Percentiles rank a stretch among this genome's conserved stretches.
These are phyloP conservation scores for Drechslerella coelobrocha DNA, from an alignment of 2,329 filamentous ascomycete genomes.

Conservation along the genomic window DNA sequence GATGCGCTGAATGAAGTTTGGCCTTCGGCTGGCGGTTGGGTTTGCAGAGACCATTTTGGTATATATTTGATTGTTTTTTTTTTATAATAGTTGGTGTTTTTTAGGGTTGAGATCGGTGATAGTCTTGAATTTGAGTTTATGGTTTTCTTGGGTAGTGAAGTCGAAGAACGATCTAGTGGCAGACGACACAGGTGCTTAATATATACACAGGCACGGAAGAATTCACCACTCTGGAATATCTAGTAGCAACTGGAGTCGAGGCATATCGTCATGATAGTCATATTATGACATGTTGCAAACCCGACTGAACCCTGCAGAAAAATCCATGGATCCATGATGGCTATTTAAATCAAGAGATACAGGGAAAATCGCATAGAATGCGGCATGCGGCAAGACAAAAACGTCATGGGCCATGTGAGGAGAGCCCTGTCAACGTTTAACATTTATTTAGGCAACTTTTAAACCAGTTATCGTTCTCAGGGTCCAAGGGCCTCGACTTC, in stretches of 20 bases:
- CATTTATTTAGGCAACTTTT: background rate
- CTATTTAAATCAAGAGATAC: background rate
- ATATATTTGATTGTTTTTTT: background rate
- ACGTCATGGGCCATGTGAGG: constrained; percentile 49
- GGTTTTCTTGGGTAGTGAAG: constrained; percentile 8
- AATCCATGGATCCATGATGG: too few relatives aligned
- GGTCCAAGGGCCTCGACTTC: background rate
- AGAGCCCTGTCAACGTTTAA: constrained; percentile 2
- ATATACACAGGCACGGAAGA: background rate
- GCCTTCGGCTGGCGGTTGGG: constrained; percentile 27
- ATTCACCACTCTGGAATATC: constrained; percentile 1
- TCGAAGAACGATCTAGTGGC: too few relatives aligned
- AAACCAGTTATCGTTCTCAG: background rate
- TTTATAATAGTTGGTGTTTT: background rate
- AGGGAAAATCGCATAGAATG: background rate
- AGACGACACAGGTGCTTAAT: too few relatives aligned
- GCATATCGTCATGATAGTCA: constrained; percentile 49
- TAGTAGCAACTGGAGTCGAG: constrained; percentile 1
- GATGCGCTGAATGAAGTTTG: constrained; percentile 47
- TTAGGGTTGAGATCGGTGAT: background rate
- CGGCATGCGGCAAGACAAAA: background rate
- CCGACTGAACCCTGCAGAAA: background rate
- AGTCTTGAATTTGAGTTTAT: constrained; percentile 7
- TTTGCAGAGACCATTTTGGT: constrained; percentile 48
- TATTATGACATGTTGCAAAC: constrained; percentile 31